Evolutionary conservation across 371 early-diverging fungal species (phyloP).

Genomic region (Smittium mucronatum): DNA sequence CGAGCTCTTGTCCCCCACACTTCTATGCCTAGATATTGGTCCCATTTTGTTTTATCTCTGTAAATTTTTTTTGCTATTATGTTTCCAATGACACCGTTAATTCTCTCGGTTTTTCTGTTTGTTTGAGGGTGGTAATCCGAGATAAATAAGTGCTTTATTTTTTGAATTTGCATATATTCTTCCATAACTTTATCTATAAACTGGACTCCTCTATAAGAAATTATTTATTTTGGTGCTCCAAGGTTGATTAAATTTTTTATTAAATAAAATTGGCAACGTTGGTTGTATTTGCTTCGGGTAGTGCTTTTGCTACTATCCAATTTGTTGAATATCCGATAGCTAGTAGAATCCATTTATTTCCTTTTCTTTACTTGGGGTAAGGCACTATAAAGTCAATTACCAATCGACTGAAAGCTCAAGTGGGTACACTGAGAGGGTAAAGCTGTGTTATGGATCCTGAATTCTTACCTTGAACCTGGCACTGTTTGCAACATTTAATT

Average conservation of each 20-base stretch:
- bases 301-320: slow-evolving; percentile 32
- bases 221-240: slow-evolving; percentile 25
- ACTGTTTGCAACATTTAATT: slow-evolving; percentile 16
- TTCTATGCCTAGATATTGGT: slow-evolving; percentile 11
- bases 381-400: slow-evolving; percentile 32
- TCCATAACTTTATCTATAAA: slow-evolving; percentile 15
- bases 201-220: slow-evolving; percentile 30
- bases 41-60: slow-evolving; percentile 13
- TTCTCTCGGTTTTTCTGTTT: slow-evolving; percentile 23
- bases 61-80: neutral
- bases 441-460: neutral
- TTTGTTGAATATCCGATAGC: slow-evolving; percentile 34
- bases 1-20: neutral
- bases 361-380: slow-evolving; percentile 15
- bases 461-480: slow-evolving; percentile 17
- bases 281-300: slow-evolving; percentile 17
- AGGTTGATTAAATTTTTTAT: slow-evolving; percentile 23
- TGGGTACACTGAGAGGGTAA: slow-evolving; percentile 9
- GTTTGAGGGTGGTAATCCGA: slow-evolving; percentile 26
- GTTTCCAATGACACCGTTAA: slow-evolving; percentile 14
- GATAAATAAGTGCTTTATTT: slow-evolving; percentile 12
- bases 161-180: slow-evolving; percentile 10
- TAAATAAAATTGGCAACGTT: slow-evolving; percentile 29
- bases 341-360: slow-evolving; percentile 32
- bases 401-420: slow-evolving; percentile 22